These are phyloP conservation scores for Phylloporus scabripes DNA, from an alignment of 768 basidiomycete genomes.

Conservation along the genomic window DNA sequence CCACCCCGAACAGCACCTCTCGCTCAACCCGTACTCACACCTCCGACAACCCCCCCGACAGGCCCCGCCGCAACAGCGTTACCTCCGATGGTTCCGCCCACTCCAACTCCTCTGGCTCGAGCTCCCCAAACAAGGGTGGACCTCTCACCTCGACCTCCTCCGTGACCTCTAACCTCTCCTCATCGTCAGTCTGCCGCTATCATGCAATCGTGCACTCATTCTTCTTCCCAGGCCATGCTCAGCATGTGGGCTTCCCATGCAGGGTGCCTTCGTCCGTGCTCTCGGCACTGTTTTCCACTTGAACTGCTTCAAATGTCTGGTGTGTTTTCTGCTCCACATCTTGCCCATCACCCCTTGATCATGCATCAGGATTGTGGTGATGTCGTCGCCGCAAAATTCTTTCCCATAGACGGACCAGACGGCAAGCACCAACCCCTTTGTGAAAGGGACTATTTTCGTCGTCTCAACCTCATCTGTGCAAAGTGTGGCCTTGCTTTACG, in stretches of 20 bases:
- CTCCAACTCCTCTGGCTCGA: constrained; percentile 48
- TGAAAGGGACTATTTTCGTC: constrained; percentile 95
- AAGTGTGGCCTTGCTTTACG: constrained; percentile 92
- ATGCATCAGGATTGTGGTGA: constrained; percentile 81
- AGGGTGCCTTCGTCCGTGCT: constrained; percentile 95
- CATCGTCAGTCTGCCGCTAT: constrained; percentile 45
- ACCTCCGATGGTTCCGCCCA: constrained; percentile 50
- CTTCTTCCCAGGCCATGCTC: constrained; percentile 53
- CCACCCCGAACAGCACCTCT: constrained; percentile 47
- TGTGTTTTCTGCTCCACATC: constrained; percentile 36
- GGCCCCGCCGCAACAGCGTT: constrained; percentile 41
- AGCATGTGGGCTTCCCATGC: constrained; percentile 76
- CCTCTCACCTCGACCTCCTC: constrained; percentile 52
- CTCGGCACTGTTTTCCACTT: constrained; percentile 91
- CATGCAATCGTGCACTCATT: constrained; percentile 6
- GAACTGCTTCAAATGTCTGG: constrained; percentile 98
- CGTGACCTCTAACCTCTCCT: constrained; percentile 47
- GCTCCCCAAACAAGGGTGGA: constrained; percentile 35
- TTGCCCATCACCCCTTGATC: background rate
- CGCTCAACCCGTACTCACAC: constrained; percentile 46
- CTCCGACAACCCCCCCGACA: constrained; percentile 48
- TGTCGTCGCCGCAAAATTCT: constrained; percentile 97
- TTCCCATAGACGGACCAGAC: constrained; percentile 91
- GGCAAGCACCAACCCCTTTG: constrained; percentile 92
- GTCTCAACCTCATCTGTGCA: constrained; percentile 92